These are phyloP conservation scores for Backusella morwellensis DNA, from an alignment of 192 early-diverging fungal species.

Conservation along the genomic window DNA sequence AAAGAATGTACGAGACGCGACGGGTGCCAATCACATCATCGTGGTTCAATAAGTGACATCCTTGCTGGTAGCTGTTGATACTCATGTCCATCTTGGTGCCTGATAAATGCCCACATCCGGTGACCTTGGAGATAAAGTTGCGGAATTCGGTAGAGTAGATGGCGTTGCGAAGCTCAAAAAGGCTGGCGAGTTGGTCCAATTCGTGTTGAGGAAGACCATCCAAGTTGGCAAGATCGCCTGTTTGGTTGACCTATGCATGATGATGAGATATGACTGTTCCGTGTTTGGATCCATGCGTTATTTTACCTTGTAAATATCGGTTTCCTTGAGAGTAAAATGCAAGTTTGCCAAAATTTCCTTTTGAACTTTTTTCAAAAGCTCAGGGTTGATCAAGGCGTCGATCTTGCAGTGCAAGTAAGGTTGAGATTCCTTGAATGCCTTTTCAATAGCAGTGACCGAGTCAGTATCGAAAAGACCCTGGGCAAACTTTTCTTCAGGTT, in stretches of 20 bases:
- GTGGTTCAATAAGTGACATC: conserved; percentile 76
- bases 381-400: conserved; percentile 54
- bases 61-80: conserved; percentile 67
- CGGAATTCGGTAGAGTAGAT: conserved; percentile 76
- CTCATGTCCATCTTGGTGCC: conserved; percentile 70
- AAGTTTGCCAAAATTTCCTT: conserved; percentile 60
- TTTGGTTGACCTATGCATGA: conserved; percentile 55
- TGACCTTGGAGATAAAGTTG: conserved; percentile 60
- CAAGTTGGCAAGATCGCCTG: conserved; percentile 80
- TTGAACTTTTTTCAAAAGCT: conserved; percentile 60
- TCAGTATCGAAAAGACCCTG: not conserved
- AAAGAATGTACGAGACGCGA: conserved; percentile 75
- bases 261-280: not conserved
- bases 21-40: conserved; percentile 83
- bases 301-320: conserved; percentile 72
- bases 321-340: conserved; percentile 80
- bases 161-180: conserved; percentile 66
- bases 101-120: conserved; percentile 67
- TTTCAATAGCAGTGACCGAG: not conserved
- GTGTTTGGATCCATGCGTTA: not conserved
- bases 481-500: conserved; percentile 8
- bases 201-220: conserved; percentile 68
- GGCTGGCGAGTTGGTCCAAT: conserved; percentile 46
- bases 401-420: conserved; percentile 72
- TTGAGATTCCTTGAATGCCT: conserved; percentile 31